These are phyloP conservation scores for Beauveria caledonica DNA, from an alignment of 2,329 filamentous ascomycete species.

Conservation along the genomic window DNA sequence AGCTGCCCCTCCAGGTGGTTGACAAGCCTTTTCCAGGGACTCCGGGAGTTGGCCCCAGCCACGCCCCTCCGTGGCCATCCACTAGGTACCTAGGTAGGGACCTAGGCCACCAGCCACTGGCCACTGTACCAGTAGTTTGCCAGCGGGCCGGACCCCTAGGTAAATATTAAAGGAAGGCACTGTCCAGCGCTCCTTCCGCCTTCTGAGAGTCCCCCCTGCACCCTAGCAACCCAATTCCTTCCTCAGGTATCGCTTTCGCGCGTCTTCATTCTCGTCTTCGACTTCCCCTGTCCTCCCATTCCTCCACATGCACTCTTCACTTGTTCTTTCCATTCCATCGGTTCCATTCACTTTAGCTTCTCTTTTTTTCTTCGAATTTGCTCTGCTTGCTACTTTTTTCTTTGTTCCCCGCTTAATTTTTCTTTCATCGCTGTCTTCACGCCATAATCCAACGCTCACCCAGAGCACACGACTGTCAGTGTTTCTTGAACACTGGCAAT, in stretches of 20 bases:
- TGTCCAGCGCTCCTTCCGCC: background rate
- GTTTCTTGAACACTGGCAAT: background rate
- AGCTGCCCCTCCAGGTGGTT: background rate
- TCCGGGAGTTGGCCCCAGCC: background rate
- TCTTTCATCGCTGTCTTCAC: background rate
- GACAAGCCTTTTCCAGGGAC: background rate
- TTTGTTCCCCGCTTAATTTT: background rate
- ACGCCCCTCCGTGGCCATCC: background rate
- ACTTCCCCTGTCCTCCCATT: slow-evolving; percentile 1
- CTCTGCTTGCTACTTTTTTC: background rate
- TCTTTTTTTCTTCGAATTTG: background rate
- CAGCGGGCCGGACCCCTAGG: too few species aligned
- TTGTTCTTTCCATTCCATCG: slow-evolving; percentile 2
- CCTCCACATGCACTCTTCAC: slow-evolving; percentile 4
- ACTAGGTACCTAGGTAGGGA: background rate
- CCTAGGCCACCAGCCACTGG: background rate
- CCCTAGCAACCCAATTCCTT: background rate
- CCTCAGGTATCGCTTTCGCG: background rate
- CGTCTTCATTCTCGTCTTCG: background rate
- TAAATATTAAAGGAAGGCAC: too few species aligned
- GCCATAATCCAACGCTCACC: background rate
- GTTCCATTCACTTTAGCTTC: background rate
- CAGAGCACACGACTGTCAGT: background rate
- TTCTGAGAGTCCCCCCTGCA: background rate
- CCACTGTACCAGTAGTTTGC: background rate